Conservation (phyloP, 495 filamentous ascomycete species). For the Achaetomiella virescens region DNA sequence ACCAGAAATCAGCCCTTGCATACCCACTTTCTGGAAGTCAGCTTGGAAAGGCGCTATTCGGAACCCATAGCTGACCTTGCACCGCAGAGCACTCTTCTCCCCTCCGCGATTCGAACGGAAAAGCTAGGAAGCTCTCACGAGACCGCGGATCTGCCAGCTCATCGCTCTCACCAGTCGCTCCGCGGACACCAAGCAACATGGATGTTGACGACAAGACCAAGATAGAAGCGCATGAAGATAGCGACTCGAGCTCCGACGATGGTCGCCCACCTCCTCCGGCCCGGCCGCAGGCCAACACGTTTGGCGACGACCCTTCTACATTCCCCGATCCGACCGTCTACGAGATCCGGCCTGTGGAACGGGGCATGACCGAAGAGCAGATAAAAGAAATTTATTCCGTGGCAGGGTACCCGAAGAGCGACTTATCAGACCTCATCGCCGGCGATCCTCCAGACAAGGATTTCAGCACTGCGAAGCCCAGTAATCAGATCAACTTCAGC, state of each 20-base stretch:
- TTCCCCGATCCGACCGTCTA: slow-evolving; percentile 94
- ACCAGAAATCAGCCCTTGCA: not conserved
- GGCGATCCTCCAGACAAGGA: slow-evolving; percentile 88
- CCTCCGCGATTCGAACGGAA: slow-evolving; percentile 34
- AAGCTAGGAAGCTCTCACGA: slow-evolving; percentile 42
- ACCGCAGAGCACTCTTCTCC: slow-evolving; percentile 41
- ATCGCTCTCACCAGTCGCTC: slow-evolving; percentile 55
- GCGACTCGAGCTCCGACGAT: slow-evolving; percentile 59
- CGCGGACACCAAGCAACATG: slow-evolving; percentile 44
- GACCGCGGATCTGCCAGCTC: slow-evolving; percentile 56
- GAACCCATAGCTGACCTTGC: slow-evolving; percentile 9
- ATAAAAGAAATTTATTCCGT: slow-evolving; percentile 84
- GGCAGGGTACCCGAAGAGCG: slow-evolving; percentile 67
- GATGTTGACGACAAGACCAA: slow-evolving; percentile 47
- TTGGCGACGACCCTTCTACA: slow-evolving; percentile 85
- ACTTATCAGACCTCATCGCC: slow-evolving; percentile 77
- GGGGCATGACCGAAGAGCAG: slow-evolving; percentile 72
- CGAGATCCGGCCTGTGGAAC: slow-evolving; percentile 69
- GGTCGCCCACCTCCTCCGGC: slow-evolving; percentile 74
- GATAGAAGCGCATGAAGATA: slow-evolving; percentile 40
- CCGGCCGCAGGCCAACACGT: slow-evolving; percentile 67
- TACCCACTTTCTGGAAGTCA: slow-evolving; percentile 2
- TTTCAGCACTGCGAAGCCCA: slow-evolving; percentile 88
- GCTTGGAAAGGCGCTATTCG: not conserved
- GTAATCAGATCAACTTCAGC: slow-evolving; percentile 83